Conservation (phyloP, 108 stramenopile genomes). For the Pseudonitzschia multistriata region DNA sequence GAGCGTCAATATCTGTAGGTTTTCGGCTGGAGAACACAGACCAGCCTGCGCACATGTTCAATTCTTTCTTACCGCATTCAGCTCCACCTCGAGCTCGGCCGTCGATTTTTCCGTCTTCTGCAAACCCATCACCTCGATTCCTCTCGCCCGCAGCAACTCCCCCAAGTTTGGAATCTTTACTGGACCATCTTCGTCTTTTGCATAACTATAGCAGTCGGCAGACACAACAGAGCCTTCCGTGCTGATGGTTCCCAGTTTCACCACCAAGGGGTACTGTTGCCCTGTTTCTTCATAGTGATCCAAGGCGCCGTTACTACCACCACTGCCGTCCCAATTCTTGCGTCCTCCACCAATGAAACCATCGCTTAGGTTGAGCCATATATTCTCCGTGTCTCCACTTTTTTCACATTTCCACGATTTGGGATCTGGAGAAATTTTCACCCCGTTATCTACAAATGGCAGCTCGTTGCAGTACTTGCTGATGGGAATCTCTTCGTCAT, state of each 20-base stretch:
- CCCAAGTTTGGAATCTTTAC: conserved; percentile 94
- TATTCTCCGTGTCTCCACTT: conserved; percentile 79
- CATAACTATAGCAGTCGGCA: conserved; percentile 98
- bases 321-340: conserved; percentile 97
- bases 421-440: conserved; percentile 63
- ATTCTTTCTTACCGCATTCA: conserved; percentile 70
- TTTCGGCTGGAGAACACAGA: neutral
- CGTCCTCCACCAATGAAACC: conserved; percentile 97
- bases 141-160: conserved; percentile 88
- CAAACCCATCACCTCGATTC: conserved; percentile 78
- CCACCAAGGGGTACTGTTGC: conserved; percentile 89
- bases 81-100: conserved; percentile 95
- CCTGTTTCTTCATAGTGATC: conserved; percentile 94
- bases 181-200: conserved; percentile 96
- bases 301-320: conserved; percentile 94
- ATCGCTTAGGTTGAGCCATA: conserved; percentile 97
- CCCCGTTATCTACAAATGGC: conserved; percentile 82
- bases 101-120: conserved; percentile 98
- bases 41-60: neutral
- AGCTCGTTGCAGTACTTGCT: conserved; percentile 62
- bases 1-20: neutral
- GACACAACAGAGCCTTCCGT: conserved; percentile 61
- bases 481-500: conserved; percentile 75
- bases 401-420: conserved; percentile 79
- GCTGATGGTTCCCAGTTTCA: conserved; percentile 98